phyloP scores from a whole-genome alignment of 441 rosid genomes.

The Eutrema salsugineum region DNA sequence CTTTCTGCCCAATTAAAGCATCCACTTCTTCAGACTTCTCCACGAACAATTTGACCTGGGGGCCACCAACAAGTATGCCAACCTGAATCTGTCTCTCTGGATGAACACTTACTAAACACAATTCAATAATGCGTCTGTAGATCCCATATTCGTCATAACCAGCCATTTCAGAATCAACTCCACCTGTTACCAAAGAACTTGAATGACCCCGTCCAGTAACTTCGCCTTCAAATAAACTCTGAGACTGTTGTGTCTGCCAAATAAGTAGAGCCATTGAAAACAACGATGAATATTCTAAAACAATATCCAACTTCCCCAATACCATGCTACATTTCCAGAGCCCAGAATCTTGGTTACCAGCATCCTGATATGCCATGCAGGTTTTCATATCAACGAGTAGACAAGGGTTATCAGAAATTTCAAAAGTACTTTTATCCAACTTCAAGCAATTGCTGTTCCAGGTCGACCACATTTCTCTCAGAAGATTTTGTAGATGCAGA shows the following conservation, averaged over 20 bases:
- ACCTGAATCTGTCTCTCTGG: constrained; percentile 71
- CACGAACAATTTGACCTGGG: constrained; percentile 48
- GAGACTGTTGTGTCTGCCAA: constrained; percentile 50
- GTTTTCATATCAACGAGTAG: constrained; percentile 63
- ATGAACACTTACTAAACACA: constrained; percentile 43
- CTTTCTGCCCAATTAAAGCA: constrained; percentile 35
- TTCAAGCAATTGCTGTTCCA: constrained; percentile 49
- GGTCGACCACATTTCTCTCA: constrained; percentile 64
- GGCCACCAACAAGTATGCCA: constrained; percentile 72
- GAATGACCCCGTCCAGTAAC: constrained; percentile 32
- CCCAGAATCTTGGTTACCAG: constrained; percentile 43
- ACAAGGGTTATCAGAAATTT: constrained; percentile 55
- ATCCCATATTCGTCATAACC: constrained; percentile 40
- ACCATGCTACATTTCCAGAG: constrained; percentile 63
- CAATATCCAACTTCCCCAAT: constrained; percentile 61
- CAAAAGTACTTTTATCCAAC: constrained; percentile 48
- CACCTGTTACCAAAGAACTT: constrained; percentile 28
- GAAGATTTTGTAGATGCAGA: constrained; percentile 39
- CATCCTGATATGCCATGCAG: constrained; percentile 46
- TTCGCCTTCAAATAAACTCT: constrained; percentile 37
- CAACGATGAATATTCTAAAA: constrained; percentile 52
- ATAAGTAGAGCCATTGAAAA: constrained; percentile 55
- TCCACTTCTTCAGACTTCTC: constrained; percentile 34
- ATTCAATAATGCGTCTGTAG: constrained; percentile 41
- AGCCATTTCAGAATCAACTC: constrained; percentile 36